Evolutionary conservation across 345 rosid genomes (phyloP), one percentile per base, ranked within the genome.

Genomic region (Carallia brachiata): DNA sequence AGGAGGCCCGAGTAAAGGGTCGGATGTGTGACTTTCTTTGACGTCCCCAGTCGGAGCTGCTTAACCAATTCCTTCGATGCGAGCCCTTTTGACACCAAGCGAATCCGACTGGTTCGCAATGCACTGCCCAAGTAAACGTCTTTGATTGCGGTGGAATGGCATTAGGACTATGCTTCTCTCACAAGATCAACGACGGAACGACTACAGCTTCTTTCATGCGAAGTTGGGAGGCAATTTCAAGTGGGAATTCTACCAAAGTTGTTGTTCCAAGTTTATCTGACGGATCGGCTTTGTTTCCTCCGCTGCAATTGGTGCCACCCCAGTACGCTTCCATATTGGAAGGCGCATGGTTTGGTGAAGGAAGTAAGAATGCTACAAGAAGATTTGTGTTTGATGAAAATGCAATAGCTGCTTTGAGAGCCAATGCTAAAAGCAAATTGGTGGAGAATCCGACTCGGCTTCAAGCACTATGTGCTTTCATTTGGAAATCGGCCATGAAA

Each of bases 81-180:
- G 61, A 17, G 31, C 62, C 68, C 7, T 50, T 56, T 6, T 40
- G 57, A 19, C 17, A 18, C 18, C 34, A 19, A 32, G 30, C 36
- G 4, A 30, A 59, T 36, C n/a, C 56, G 6, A 5, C 15, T 4
- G 5, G 40, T n/a, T 52, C 70, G 5, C 50, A 6, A 17, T 40
- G 60, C 0, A 61, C 65, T 13, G 27, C 65, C 3, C 77, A 73
- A 61, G 60, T 56, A 15, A 73, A 65, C 60, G 27, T 59, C 40
- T 78, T 78, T 32, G 59, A 39, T 18, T 69, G 77, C 44, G 74
- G 77, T 0, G 71, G 74, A 17, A 2, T 59, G 16, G 77, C 71
- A 28, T 57, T 73, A 1, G 68, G 74, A 7, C 3, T 59, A 36
- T 69, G 67, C 60, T 19, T 40, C 19, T 52, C 18, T 0, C 81